These are phyloP conservation scores for Diaporthe sp. DNA, from an alignment of 2,329 filamentous ascomycete species.

Conservation along the genomic window DNA sequence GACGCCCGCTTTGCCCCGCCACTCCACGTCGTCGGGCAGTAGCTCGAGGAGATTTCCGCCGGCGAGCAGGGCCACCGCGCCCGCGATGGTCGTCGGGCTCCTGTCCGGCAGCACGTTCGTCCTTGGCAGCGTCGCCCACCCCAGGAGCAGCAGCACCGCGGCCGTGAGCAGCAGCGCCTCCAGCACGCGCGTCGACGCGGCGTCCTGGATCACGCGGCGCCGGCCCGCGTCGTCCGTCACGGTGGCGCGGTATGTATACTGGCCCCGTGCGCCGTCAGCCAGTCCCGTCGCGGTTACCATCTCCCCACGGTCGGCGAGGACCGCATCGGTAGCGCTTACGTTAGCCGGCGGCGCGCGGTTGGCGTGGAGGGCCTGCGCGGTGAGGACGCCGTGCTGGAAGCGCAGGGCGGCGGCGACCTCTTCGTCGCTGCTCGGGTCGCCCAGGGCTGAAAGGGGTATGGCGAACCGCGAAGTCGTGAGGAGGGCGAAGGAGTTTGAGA, in stretches of 20 bases:
- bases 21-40: conserved; percentile 42
- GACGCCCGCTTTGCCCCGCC: conserved; percentile 39
- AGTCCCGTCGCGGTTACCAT: not conserved
- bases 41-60: conserved; percentile 50
- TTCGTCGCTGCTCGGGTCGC: conserved; percentile 36
- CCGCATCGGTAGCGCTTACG: not conserved
- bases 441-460: not conserved
- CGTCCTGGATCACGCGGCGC: conserved; percentile 26
- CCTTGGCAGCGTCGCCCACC: not conserved
- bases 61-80: conserved; percentile 48
- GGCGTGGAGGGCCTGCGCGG: conserved; percentile 62
- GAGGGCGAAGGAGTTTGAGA: not conserved
- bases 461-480: conserved; percentile 6
- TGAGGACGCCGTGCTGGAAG: conserved; percentile 52
- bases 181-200: conserved; percentile 27
- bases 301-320: too few species aligned
- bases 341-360: not conserved
- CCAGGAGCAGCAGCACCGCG: not conserved
- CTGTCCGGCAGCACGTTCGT: conserved; percentile 42
- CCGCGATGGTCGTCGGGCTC: conserved; percentile 47
- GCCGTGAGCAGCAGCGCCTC: conserved; percentile 20
- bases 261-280: conserved; percentile 43
- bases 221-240: conserved; percentile 7
- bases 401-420: conserved; percentile 41
- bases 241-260: not conserved